phyloP scores from a whole-genome alignment of 2,329 filamentous ascomycete genomes.

The Aulographum hederae region DNA sequence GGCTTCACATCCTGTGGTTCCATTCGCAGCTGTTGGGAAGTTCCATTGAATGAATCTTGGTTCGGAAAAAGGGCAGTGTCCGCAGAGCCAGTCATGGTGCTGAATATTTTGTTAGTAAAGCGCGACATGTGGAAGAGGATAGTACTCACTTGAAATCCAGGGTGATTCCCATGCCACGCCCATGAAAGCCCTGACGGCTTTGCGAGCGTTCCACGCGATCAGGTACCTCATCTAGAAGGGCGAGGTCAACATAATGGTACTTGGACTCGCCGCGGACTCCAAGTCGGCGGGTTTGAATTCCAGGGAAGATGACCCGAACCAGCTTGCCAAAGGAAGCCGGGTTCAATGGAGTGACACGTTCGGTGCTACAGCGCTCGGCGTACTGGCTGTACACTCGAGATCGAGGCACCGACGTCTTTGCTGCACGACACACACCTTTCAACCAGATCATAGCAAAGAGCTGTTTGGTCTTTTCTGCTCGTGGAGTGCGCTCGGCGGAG shows the following conservation, averaged over 20 bases:
- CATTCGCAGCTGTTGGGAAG: neutral
- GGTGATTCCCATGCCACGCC: too few species aligned
- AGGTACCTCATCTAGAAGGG: constrained; percentile 24
- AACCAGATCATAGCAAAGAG: constrained; percentile 87
- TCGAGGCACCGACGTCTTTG: constrained; percentile 73
- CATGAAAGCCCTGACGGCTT: too few species aligned
- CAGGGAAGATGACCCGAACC: constrained; percentile 88
- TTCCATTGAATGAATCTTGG: neutral
- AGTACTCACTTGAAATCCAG: too few species aligned
- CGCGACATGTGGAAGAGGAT: too few species aligned
- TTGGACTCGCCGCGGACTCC: constrained; percentile 95
- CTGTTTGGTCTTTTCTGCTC: constrained; percentile 68
- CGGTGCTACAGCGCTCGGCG: constrained; percentile 77
- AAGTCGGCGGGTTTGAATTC: constrained; percentile 77
- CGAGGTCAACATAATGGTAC: constrained; percentile 65
- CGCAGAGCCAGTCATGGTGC: too few species aligned
- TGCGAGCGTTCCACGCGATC: too few species aligned
- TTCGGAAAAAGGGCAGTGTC: too few species aligned
- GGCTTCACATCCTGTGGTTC: constrained; percentile 1
- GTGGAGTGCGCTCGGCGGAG: constrained; percentile 60
- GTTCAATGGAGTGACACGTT: constrained; percentile 87
- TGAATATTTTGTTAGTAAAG: too few species aligned
- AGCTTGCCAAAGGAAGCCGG: constrained; percentile 96
- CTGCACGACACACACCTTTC: constrained; percentile 50
- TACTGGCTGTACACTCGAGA: constrained; percentile 93